Percentiles rank a stretch among this genome's conserved stretches.
phyloP scores from a whole-genome alignment of 352 stramenopile species.

The Phytopythium oedochilum region DNA sequence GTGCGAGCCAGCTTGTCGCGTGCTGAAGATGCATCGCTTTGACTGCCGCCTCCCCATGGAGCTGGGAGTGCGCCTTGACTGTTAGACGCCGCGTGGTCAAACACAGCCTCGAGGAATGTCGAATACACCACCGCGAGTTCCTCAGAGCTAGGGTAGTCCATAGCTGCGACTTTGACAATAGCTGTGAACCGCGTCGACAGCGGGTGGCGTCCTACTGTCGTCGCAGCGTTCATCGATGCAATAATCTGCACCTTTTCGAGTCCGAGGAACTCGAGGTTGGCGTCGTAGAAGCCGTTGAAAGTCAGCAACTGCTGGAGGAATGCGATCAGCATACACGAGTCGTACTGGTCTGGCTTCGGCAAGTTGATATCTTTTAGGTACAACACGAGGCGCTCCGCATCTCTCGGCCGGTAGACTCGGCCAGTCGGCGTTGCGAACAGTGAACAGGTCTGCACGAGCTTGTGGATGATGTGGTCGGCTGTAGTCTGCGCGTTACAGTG shows the following conservation, averaged over 20 bases:
- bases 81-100: conserved; percentile 40
- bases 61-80: conserved; percentile 17
- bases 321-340: conserved; percentile 95
- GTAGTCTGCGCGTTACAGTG: conserved; percentile 95
- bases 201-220: conserved; percentile 88
- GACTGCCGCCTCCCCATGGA: conserved; percentile 3
- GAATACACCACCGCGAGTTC: conserved; percentile 91
- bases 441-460: conserved; percentile 92
- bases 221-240: conserved; percentile 92
- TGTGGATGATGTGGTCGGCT: conserved; percentile 92
- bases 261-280: conserved; percentile 91
- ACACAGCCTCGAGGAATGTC: conserved; percentile 80
- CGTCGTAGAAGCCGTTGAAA: conserved; percentile 96
- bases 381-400: conserved; percentile 90
- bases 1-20: conserved; percentile 79
- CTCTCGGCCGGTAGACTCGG: conserved; percentile 90
- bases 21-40: conserved; percentile 1
- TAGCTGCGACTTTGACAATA: conserved; percentile 89
- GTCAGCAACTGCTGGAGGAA: conserved; percentile 96
- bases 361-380: conserved; percentile 97
- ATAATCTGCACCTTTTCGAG: conserved; percentile 94
- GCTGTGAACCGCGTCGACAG: conserved; percentile 93
- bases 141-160: conserved; percentile 90
- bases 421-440: conserved; percentile 90
- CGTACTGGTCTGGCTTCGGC: conserved; percentile 92